These are phyloP conservation scores for Parsonsia alboflavescens DNA, from an alignment of 257 asterid species.

Conservation along the genomic window DNA sequence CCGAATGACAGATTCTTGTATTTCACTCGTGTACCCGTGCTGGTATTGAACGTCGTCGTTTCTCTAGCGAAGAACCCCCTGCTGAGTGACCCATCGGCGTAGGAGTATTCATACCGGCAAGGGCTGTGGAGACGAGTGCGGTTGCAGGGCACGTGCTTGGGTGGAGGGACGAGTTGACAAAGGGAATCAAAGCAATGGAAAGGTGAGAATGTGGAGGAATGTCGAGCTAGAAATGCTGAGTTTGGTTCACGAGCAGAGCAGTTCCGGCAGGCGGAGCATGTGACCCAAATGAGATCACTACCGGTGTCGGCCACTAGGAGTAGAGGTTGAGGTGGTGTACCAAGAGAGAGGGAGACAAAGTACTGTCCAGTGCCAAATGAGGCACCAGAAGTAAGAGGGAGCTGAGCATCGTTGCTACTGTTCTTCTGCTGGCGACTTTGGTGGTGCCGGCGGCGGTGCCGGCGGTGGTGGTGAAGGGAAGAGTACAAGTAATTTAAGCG, in stretches of 20 bases:
- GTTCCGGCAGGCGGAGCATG: slow-evolving; percentile 70
- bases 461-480: slow-evolving; percentile 30
- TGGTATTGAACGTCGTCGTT: slow-evolving; percentile 59
- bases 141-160: slow-evolving; percentile 46
- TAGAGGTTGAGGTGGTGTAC: slow-evolving; percentile 73
- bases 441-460: neutral
- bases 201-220: slow-evolving; percentile 57
- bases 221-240: slow-evolving; percentile 62
- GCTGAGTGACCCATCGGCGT: slow-evolving; percentile 72
- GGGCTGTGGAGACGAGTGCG: slow-evolving; percentile 68
- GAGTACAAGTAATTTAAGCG: slow-evolving; percentile 44
- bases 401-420: slow-evolving; percentile 17
- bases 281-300: slow-evolving; percentile 86
- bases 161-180: slow-evolving; percentile 55
- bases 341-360: slow-evolving; percentile 63
- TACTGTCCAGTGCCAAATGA: slow-evolving; percentile 81
- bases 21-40: slow-evolving; percentile 30
- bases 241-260: slow-evolving; percentile 39
- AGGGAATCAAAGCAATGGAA: slow-evolving; percentile 55
- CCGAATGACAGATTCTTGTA: slow-evolving; percentile 50
- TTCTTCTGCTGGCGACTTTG: slow-evolving; percentile 7
- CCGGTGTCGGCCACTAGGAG: slow-evolving; percentile 76
- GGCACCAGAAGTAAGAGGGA: slow-evolving; percentile 73
- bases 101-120: slow-evolving; percentile 64
- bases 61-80: slow-evolving; percentile 63